Conservation (phyloP, 2,329 filamentous ascomycete genomes). For the Shiraia sp. region DNA sequence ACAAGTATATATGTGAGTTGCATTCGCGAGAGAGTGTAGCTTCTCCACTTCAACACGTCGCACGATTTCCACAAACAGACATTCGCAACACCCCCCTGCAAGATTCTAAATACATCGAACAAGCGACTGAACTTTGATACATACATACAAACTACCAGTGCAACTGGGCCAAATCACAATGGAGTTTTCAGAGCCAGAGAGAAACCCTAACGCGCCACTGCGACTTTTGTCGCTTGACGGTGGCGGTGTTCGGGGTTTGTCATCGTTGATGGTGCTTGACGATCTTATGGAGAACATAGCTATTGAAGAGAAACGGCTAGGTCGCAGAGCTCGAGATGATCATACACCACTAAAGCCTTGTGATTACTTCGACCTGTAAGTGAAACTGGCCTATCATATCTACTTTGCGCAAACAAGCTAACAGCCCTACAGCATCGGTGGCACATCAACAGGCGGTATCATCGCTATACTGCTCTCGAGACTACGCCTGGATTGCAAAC, state of each 20-base stretch:
- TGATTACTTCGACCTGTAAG: slow-evolving; percentile 46
- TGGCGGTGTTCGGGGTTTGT: slow-evolving; percentile 46
- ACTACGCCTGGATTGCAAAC: slow-evolving; percentile 41
- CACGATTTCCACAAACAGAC: slow-evolving; percentile 5
- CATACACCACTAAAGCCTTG: slow-evolving; percentile 40
- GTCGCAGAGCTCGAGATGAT: slow-evolving; percentile 28
- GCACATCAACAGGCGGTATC: slow-evolving; percentile 47
- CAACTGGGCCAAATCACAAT: slow-evolving; percentile 13
- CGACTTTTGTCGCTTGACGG: slow-evolving; percentile 43
- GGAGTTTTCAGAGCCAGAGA: slow-evolving; percentile 30
- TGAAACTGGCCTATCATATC: too few relatives aligned
- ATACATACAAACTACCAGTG: background rate
- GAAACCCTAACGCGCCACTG: slow-evolving; percentile 38
- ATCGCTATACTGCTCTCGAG: slow-evolving; percentile 47
- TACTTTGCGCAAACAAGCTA: background rate
- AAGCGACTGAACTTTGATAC: too few relatives aligned
- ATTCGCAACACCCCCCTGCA: background rate
- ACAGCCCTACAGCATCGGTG: slow-evolving; percentile 31
- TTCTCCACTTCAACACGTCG: background rate
- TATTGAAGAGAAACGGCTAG: slow-evolving; percentile 43
- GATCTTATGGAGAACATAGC: slow-evolving; percentile 46
- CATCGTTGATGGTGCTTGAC: slow-evolving; percentile 44
- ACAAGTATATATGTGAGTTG: slow-evolving; percentile 3
- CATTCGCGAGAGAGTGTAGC: too few relatives aligned
- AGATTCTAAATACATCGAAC: background rate